Evolutionary conservation across 2,329 filamentous ascomycete species (phyloP).

Genomic region (Colletotrichum kahawae): DNA sequence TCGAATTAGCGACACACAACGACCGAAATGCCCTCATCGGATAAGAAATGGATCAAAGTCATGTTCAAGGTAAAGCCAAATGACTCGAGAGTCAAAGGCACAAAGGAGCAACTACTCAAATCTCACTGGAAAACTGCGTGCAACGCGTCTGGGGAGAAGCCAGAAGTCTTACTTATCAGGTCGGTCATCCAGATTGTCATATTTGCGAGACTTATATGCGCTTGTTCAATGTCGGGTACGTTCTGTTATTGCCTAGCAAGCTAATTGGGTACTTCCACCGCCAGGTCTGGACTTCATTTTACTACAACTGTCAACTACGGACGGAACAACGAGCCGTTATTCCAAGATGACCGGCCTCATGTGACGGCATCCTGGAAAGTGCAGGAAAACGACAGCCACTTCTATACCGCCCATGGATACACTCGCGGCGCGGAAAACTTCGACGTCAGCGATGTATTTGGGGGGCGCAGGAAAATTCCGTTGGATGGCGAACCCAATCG

Average conservation of each 20-base stretch:
- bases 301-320: neutral
- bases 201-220: neutral
- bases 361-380: neutral
- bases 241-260: rapidly evolving
- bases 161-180: neutral
- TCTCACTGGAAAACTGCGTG: neutral
- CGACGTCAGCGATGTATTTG: neutral
- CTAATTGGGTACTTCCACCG: neutral
- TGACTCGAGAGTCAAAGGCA: neutral
- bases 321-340: neutral
- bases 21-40: neutral
- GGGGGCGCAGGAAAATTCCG: neutral
- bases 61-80: neutral
- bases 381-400: neutral
- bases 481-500: rapidly evolving
- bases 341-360: neutral
- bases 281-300: neutral
- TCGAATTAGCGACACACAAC: too few relatives aligned
- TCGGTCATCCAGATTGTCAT: neutral
- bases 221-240: neutral
- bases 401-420: neutral
- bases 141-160: neutral
- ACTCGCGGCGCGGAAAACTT: neutral
- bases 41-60: neutral
- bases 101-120: neutral